These are phyloP conservation scores for Neoboletus magnificus DNA, from an alignment of 768 basidiomycete genomes.

Conservation along the genomic window DNA sequence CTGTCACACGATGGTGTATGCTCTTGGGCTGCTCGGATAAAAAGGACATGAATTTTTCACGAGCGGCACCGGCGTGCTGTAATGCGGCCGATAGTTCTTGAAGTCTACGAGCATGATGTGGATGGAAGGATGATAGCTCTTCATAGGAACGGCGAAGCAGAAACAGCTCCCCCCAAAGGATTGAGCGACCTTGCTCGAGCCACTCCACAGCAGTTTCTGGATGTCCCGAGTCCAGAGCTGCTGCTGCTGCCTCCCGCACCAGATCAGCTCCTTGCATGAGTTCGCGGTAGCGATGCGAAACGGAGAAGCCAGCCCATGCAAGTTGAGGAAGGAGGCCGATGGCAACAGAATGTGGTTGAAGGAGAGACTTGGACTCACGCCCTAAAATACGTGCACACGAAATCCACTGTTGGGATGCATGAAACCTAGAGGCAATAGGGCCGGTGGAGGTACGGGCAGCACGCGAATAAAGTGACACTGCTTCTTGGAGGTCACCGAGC, in stretches of 20 bases:
- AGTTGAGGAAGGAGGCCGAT: neutral
- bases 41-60: neutral
- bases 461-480: too few species aligned
- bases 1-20: neutral
- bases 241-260: conserved; percentile 5
- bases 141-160: conserved; percentile 9
- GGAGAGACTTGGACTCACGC: too few species aligned
- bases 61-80: neutral
- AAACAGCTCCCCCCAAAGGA: conserved; percentile 12
- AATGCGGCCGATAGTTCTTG: neutral
- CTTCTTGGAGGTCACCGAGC: neutral
- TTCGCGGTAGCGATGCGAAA: neutral
- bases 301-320: neutral
- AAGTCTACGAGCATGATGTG: conserved; percentile 6
- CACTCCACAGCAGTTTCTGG: conserved; percentile 11
- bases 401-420: too few species aligned
- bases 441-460: too few species aligned
- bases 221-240: neutral
- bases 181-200: conserved; percentile 17
- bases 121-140: neutral
- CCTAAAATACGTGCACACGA: too few species aligned
- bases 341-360: neutral
- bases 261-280: neutral
- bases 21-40: neutral
- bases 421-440: too few species aligned